Base-by-base conservation (phyloP, 1,284 basidiomycete species). In the Moesziomyces sp. region DNA sequence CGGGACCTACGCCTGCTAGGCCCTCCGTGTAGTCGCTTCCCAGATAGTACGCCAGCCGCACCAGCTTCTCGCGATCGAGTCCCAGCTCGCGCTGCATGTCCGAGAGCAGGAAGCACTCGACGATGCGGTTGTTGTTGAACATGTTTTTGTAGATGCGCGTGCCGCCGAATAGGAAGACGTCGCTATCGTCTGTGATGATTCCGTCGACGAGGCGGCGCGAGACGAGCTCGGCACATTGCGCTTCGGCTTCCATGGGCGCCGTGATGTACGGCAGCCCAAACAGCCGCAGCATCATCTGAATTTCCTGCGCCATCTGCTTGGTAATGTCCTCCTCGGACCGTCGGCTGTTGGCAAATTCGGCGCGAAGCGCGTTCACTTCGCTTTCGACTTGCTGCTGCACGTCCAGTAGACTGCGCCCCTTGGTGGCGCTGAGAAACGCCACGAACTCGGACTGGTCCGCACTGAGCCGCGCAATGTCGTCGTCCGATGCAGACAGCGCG, bases 11-110 rank as follows among this genome's bases (percentile, higher is more conserved):
- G 1, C 96, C 95, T 1, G 91, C 88, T n/a, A 99, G 85, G 6
- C 97, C 97, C n/a, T 97, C 92, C 3, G 93, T 93, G 85, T 99
- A 99, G 86, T 99, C 97, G 76, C 93, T 96, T 40, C 97, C 97
- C 4, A 99, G 88, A 21, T 99, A 88, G 84, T 97, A 97, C 2
- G 96, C 94, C 23, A 99, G 87, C 38, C 91, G 89, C 52, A 99
- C 89, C 35, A 99, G 89, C 38, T 92, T 91, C 75, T 93, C 92
- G 28, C 94, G 88, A 58, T 93, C 91, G 16, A 99, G 87, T 1
- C 93, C 92, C 7, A 99, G 87, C 84, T 99, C 97, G 45, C 94
- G 89, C 52, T 89, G 88, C 56, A 99, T 88, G 83, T 99, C 97
- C 1, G 89, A 86, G 7, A 91, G 86, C 38, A 97, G 86, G 86